Evolutionary conservation across 257 asterid species (phyloP), one percentile per base, ranked within the genome.

Genomic region (Solanum sejunctum): DNA sequence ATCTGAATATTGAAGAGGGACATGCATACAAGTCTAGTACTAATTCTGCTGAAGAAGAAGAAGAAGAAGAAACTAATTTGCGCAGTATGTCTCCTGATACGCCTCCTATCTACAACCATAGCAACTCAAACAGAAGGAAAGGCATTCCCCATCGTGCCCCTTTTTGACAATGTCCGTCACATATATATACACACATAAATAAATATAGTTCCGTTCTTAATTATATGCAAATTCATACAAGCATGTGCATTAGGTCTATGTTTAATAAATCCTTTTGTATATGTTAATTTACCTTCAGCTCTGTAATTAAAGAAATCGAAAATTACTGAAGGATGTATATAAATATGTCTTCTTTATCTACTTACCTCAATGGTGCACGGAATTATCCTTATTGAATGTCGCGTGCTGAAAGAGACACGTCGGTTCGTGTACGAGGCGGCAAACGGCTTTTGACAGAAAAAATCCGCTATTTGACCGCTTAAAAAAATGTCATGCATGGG

Each of bases 101-200:
- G 64, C 96, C 96, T 12, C 97, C 96, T 1, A 58, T 86, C 51
- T 89, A 84, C 87, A 92, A 86, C 63, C 93, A 91, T 21, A 58
- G 88, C 55, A 92, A 92, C 73, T 92, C 97, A 1, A 91, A 92
- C 77, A 73, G 97, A 78, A 90, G 98, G 83, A 94, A 94, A 81
- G 97, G 98, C 69, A 69, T 91, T 47, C 98, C 98, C 0, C 98
- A 89, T 67, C 94, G 98, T 5, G 91, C 97, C 45, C 97, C 98
- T 0, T 91, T 93, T 45, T 93, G 83, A 91, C 26, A 70, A 32
- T 36, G 41, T 47, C 56, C 5, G 79, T 43, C 80, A 43, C 36
- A 71, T 6, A 41, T n/a, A 70, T 4, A 23, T 0, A 23, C 18
- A 23, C 0, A 26, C 11, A 63, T 21, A 15, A 3, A 21, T 36